These are phyloP conservation scores for Linnemannia hyalina DNA, from an alignment of 192 early-diverging fungal species.

Conservation along the genomic window DNA sequence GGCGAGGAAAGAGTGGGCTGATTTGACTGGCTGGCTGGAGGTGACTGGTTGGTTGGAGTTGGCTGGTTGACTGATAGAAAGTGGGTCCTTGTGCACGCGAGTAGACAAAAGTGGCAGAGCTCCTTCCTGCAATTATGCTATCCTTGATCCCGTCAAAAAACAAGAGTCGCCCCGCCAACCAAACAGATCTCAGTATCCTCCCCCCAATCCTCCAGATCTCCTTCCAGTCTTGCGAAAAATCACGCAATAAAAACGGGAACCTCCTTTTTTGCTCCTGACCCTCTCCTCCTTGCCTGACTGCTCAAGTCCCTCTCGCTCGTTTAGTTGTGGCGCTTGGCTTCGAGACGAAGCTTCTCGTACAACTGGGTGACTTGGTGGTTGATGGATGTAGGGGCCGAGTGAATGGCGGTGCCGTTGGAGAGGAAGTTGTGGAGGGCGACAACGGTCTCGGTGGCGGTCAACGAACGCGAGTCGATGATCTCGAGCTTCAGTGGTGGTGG, in stretches of 20 bases:
- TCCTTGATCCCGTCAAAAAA: too few species aligned
- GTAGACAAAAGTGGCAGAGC: neutral
- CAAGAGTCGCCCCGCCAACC: too few species aligned
- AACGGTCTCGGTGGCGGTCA: constrained; percentile 38
- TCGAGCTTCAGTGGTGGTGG: constrained; percentile 53
- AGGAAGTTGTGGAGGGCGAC: constrained; percentile 34
- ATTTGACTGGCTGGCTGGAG: neutral
- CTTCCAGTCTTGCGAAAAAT: too few species aligned
- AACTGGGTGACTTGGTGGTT: constrained; percentile 53
- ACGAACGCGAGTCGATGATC: constrained; percentile 26
- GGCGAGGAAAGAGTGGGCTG: neutral
- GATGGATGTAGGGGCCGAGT: constrained; percentile 52
- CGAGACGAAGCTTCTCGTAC: constrained; percentile 50
- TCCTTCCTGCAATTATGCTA: neutral
- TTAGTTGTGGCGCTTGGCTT: constrained; percentile 47
- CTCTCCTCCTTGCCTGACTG: too few species aligned
- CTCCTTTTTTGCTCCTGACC: too few species aligned
- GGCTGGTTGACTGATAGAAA: neutral
- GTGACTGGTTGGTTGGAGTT: neutral
- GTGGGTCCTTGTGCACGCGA: neutral
- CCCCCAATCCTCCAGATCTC: too few species aligned
- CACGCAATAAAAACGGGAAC: too few species aligned
- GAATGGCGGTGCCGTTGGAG: constrained; percentile 52
- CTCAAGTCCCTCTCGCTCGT: neutral
- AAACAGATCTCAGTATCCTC: too few species aligned